phyloP scores from a whole-genome alignment of 306 rosid species.

The Betula pendula region DNA sequence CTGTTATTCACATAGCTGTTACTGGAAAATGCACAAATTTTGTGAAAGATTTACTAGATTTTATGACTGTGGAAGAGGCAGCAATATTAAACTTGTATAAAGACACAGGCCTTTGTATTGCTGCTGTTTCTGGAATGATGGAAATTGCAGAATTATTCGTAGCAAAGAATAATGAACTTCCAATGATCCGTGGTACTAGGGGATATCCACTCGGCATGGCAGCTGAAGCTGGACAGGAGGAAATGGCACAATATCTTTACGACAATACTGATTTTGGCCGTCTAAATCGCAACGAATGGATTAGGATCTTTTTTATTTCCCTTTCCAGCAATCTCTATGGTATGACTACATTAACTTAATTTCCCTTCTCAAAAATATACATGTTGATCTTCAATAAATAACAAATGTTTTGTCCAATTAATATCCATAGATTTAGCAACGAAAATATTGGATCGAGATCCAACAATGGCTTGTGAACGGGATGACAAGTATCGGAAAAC shows the following conservation, averaged over 20 bases:
- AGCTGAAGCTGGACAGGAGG: not conserved
- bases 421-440: no score
- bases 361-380: no score
- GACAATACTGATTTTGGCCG: not conserved
- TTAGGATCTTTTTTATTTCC: not conserved
- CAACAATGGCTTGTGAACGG: no score
- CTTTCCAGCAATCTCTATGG: not conserved
- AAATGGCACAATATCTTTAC: not conserved
- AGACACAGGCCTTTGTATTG: not conserved
- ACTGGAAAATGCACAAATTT: not conserved
- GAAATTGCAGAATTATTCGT: not conserved
- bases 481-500: no score
- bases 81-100: not conserved
- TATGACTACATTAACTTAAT: not conserved
- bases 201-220: not conserved
- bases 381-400: no score
- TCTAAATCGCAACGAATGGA: not conserved
- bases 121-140: not conserved
- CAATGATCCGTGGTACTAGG: not conserved
- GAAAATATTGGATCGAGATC: no score
- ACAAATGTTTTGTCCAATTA: no score
- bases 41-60: not conserved
- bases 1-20: not conserved
- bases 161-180: not conserved
- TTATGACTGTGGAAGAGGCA: not conserved